Conservation (phyloP, 2,329 filamentous ascomycete species). For the Aspergillus ibericus region DNA sequence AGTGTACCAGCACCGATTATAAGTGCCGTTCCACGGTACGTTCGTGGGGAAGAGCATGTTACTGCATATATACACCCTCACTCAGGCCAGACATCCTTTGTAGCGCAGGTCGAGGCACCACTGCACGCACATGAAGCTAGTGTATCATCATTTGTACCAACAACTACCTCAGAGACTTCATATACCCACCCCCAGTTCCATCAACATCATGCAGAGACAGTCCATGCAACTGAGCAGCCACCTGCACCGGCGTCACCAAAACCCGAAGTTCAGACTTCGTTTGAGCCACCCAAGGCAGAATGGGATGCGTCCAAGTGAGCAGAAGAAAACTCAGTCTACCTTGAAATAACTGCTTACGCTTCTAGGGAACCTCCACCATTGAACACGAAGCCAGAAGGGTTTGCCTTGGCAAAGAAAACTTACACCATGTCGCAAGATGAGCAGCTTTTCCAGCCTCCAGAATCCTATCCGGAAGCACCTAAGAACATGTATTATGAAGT, state of each 20-base stretch:
- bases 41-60: conserved; percentile 46
- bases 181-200: conserved; percentile 16
- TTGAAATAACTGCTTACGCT: conserved; percentile 22
- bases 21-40: conserved; percentile 47
- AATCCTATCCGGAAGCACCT: conserved; percentile 77
- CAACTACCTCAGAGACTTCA: not conserved
- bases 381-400: conserved; percentile 77
- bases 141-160: not conserved
- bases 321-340: conserved; percentile 10
- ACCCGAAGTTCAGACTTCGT: conserved; percentile 42
- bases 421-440: conserved; percentile 82
- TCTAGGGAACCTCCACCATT: conserved; percentile 60
- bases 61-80: conserved; percentile 32
- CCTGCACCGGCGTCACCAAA: conserved; percentile 37
- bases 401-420: conserved; percentile 73
- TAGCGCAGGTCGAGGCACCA: conserved; percentile 14
- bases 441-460: conserved; percentile 73
- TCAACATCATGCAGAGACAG: conserved; percentile 43
- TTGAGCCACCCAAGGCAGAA: conserved; percentile 58
- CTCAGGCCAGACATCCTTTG: conserved; percentile 16
- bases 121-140: conserved; percentile 9
- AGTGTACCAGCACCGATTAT: conserved; percentile 21
- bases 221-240: conserved; percentile 44
- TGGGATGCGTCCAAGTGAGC: conserved; percentile 64
- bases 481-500: conserved; percentile 87